Conservation (phyloP, 306 rosid species). For the Potentilla sterilis region DNA sequence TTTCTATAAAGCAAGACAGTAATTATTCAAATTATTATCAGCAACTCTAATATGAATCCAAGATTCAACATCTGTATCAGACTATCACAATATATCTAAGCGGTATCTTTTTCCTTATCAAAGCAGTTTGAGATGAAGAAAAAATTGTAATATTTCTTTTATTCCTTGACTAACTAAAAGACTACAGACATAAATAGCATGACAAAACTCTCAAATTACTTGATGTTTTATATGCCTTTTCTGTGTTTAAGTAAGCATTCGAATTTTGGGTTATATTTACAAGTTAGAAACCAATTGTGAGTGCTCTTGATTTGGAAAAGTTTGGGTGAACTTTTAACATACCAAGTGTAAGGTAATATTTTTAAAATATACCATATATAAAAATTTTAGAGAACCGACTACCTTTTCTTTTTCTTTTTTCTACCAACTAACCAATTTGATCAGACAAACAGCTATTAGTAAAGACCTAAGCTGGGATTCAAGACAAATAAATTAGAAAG, state of each 20-base stretch:
- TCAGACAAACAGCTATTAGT: not conserved
- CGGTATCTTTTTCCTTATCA: too few species aligned
- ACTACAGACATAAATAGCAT: not conserved
- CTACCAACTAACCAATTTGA: too few species aligned
- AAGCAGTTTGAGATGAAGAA: not conserved
- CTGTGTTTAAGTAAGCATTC: not conserved
- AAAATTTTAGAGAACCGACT: not conserved
- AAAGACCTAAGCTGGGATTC: constrained; percentile 1
- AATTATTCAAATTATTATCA: too few species aligned
- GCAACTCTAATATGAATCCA: too few species aligned
- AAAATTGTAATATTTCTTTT: too few species aligned
- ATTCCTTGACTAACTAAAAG: not conserved
- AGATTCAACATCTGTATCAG: too few species aligned
- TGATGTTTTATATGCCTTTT: not conserved
- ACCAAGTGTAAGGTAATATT: too few species aligned
- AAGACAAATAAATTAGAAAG: not conserved
- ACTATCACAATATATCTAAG: too few species aligned
- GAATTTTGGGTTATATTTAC: not conserved
- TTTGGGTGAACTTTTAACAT: not conserved
- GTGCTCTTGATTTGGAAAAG: not conserved
- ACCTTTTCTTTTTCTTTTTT: too few species aligned
- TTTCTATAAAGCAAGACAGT: not conserved
- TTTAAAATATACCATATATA: too few species aligned
- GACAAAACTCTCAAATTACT: not conserved
- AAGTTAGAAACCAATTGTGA: not conserved